Conservation (phyloP, 805 yeast genomes). For the Cyberlindnera maritima region DNA sequence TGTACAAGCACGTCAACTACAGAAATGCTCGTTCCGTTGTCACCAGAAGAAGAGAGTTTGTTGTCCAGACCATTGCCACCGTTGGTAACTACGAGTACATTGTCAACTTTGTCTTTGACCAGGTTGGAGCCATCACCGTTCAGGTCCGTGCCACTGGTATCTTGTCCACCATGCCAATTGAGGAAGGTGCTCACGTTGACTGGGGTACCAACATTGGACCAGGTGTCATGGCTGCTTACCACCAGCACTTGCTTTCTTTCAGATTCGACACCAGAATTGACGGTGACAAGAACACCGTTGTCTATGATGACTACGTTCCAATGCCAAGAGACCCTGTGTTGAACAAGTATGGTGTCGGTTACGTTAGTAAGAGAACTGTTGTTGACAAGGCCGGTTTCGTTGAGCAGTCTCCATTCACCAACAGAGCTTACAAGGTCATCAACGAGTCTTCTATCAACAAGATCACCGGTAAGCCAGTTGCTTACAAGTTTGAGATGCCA, state of each 20-base stretch:
- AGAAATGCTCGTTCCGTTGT: constrained; percentile 69
- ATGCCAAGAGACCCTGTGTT: constrained; percentile 50
- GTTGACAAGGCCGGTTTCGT: constrained; percentile 70
- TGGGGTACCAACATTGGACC: constrained; percentile 76
- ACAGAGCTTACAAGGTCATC: constrained; percentile 70
- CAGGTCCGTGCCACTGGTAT: constrained; percentile 88
- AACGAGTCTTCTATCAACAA: constrained; percentile 73
- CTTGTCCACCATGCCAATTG: constrained; percentile 80
- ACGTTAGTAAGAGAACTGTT: constrained; percentile 55
- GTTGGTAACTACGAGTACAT: constrained; percentile 84
- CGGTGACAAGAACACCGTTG: constrained; percentile 75
- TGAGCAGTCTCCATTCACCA: constrained; percentile 74
- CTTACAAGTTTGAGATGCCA: constrained; percentile 70
- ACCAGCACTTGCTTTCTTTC: constrained; percentile 76
- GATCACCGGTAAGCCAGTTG: constrained; percentile 68
- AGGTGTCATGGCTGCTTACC: constrained; percentile 79
- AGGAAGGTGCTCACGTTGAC: constrained; percentile 61
- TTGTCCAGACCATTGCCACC: constrained; percentile 78
- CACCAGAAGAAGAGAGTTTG: constrained; percentile 70
- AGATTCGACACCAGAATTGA: constrained; percentile 82
- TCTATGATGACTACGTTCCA: constrained; percentile 65
- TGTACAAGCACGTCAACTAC: constrained; percentile 78
- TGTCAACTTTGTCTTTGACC: constrained; percentile 67
- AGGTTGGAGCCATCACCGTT: constrained; percentile 73
- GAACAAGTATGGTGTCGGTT: constrained; percentile 72